These are phyloP conservation scores for Colletotrichum costaricense DNA, from an alignment of 2,329 filamentous ascomycete genomes.

Conservation along the genomic window DNA sequence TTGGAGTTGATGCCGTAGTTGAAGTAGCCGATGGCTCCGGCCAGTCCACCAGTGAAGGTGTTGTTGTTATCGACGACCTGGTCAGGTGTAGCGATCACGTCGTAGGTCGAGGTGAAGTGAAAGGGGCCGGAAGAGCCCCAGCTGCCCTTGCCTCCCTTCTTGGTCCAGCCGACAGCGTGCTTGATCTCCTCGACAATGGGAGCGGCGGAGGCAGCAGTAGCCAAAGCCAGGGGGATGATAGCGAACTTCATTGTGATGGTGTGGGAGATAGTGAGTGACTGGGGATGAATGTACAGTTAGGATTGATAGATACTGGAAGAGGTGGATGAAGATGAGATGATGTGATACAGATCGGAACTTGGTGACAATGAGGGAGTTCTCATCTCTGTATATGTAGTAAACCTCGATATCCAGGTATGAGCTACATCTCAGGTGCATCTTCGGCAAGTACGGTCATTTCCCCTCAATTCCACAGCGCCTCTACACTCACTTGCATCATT, in stretches of 20 bases:
- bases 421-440: not conserved
- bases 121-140: conserved; percentile 39
- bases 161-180: conserved; percentile 27
- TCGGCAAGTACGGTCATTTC: not conserved
- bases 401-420: not conserved
- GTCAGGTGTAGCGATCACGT: conserved; percentile 58
- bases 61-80: conserved; percentile 59
- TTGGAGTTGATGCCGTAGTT: conserved; percentile 64
- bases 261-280: not conserved
- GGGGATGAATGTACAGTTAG: not conserved
- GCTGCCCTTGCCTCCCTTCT: conserved; percentile 36
- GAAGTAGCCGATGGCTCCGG: conserved; percentile 59
- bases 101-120: conserved; percentile 61
- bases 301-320: not conserved
- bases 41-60: conserved; percentile 51
- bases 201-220: conserved; percentile 11
- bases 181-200: conserved; percentile 13
- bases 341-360: not conserved
- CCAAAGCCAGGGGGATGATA: conserved; percentile 7
- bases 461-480: not conserved
- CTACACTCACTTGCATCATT: not conserved
- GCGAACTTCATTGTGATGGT: conserved; percentile 23
- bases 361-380: not conserved
- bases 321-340: not conserved
- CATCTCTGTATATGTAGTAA: not conserved